Conservation (phyloP, 192 early-diverging fungal genomes). For the Thoreauomyces humboldtii region DNA sequence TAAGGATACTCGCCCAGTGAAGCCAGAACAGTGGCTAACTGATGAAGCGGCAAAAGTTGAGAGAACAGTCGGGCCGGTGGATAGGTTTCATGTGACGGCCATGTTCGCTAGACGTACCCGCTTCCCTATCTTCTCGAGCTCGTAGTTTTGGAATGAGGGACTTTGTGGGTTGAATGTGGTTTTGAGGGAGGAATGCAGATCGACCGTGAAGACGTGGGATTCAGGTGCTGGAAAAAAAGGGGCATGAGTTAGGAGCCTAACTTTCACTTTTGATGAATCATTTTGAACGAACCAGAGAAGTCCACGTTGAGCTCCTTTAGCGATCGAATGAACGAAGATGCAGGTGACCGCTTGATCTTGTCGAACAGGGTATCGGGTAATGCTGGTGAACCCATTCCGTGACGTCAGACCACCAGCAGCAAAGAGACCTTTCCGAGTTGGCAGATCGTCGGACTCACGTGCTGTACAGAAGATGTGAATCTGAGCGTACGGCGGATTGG, state of each 20-base stretch:
- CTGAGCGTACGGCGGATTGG: slow-evolving; percentile 40
- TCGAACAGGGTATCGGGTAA: slow-evolving; percentile 65
- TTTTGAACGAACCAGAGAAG: slow-evolving; percentile 40
- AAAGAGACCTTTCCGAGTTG: no score
- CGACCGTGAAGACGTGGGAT: slow-evolving; percentile 50
- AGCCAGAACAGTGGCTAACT: slow-evolving; percentile 83
- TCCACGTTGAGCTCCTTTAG: slow-evolving; percentile 52
- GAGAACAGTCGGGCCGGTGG: background rate
- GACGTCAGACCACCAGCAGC: no score
- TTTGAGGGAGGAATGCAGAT: slow-evolving; percentile 36
- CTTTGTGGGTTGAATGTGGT: slow-evolving; percentile 41
- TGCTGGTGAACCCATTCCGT: no score
- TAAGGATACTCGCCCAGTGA: slow-evolving; percentile 88
- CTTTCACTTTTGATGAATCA: background rate
- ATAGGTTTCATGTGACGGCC: slow-evolving; percentile 62
- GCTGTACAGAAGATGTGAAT: slow-evolving; percentile 30
- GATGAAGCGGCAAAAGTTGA: no score
- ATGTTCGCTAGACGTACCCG: slow-evolving; percentile 57
- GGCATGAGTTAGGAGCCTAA: background rate
- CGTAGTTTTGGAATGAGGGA: slow-evolving; percentile 20
- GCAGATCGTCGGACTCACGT: slow-evolving; percentile 13
- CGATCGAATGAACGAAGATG: slow-evolving; percentile 33
- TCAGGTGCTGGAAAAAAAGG: slow-evolving; percentile 39
- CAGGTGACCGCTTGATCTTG: slow-evolving; percentile 54
- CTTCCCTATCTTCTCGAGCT: slow-evolving; percentile 40